Base-by-base conservation (phyloP, 176 grass and related monocot species). In the Rhipidocladum racemiflorum region DNA sequence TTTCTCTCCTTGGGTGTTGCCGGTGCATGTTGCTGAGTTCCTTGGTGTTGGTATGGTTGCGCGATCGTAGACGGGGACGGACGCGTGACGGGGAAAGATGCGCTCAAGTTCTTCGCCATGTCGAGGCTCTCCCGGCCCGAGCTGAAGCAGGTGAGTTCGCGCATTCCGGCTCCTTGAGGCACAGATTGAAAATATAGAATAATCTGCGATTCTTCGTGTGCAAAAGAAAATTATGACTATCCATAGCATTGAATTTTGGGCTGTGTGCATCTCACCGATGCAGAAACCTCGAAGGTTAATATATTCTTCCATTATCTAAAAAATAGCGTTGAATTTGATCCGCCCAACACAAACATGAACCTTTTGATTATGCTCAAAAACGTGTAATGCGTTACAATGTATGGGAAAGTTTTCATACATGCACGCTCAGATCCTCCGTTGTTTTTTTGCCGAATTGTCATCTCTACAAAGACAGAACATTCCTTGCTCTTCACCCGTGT, bases 91-190 rank as follows among this genome's bases (percentile, higher is more conserved):
- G 90, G 95, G 77, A 89, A 69, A 7, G 92, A 98, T 43, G 92
- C 95, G 28, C 86, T 98, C 87, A 93, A 89, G 85, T 95, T 91
- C 87, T 95, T 98, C 82, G 87, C 89, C 25, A 95, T 91, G 92
- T 98, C 92, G 43, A 93, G 90, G 30, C 91, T 98, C 80, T 95
- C 92, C 46, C 83, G 87, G 35, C 54, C 85, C 9, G 92, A 98
- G 6, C 90, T 98, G 51, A 93, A 98, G 86, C 90, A 95, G 89
- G 95, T 90, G 51, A 54, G 17, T 45, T 20, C 5, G 4, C 0
- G 24, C 13, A 9, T 38, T 1, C 25, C 18, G 15, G 45, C 12
- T 25, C n/a, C 24, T 38, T 23, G 6, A 21, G 2, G 4, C 73
- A 7, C 21, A 44, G 13, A 17, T 34, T 3, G 0, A 45, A 12